phyloP scores from a whole-genome alignment of 2,329 filamentous ascomycete genomes.

The Aureobasidium sp. region DNA sequence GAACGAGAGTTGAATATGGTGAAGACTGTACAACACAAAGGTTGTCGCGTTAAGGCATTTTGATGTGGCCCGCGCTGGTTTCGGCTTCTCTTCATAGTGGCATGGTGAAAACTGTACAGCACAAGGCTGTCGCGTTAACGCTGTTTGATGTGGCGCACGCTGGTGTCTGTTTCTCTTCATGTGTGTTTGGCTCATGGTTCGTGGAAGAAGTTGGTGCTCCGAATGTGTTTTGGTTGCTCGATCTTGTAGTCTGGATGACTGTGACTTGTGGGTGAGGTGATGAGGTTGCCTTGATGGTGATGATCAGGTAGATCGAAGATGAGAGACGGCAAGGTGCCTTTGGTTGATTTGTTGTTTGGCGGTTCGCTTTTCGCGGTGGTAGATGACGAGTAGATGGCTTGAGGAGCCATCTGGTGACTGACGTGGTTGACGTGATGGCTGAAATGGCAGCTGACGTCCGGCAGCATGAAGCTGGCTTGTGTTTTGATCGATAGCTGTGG shows the following conservation, averaged over 20 bases:
- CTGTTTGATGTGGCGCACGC: neutral
- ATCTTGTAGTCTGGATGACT: neutral
- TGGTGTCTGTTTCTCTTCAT: neutral
- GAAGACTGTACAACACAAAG: neutral
- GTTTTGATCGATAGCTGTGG: neutral
- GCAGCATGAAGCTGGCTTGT: neutral
- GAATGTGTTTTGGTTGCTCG: neutral
- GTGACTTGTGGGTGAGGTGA: neutral
- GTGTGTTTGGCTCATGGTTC: neutral
- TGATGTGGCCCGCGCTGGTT: neutral
- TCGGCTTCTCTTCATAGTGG: neutral
- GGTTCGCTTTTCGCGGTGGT: neutral
- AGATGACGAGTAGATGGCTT: neutral
- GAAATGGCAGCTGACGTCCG: neutral
- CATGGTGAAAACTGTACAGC: neutral
- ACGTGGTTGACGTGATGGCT: neutral
- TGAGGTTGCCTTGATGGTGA: neutral
- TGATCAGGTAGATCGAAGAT: neutral
- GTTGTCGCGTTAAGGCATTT: neutral
- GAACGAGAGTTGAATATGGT: neutral
- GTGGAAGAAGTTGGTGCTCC: neutral
- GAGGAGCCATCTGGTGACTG: neutral
- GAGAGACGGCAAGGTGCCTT: neutral
- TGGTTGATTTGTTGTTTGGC: neutral
- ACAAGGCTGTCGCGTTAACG: neutral